These are phyloP conservation scores for Acmispon strigosus DNA, from an alignment of 306 rosid species.

Conservation along the genomic window DNA sequence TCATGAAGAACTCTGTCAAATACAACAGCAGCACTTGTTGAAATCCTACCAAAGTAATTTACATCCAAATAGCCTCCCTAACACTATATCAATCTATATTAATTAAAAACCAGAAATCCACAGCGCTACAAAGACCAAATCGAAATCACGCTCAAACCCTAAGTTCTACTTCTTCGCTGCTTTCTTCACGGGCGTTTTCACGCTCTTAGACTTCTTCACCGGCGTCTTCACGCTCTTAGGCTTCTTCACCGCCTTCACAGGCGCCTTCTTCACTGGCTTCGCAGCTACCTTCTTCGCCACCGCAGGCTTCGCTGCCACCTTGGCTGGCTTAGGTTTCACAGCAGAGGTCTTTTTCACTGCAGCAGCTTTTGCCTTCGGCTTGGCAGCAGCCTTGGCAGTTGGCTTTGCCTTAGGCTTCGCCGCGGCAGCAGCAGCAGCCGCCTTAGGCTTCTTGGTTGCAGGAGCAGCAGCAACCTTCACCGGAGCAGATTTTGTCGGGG, in stretches of 20 bases:
- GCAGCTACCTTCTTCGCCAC: conserved; percentile 7
- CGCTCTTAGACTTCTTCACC: conserved; percentile 30
- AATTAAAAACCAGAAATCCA: neutral
- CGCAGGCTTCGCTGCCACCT: neutral
- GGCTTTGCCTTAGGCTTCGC: neutral
- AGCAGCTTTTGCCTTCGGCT: conserved; percentile 6
- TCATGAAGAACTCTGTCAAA: neutral
- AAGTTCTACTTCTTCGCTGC: conserved; percentile 30
- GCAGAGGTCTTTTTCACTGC: neutral
- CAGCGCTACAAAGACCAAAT: neutral
- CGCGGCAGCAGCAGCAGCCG: neutral
- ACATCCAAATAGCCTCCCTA: neutral
- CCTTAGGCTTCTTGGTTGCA: conserved; percentile 32
- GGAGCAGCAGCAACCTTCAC: conserved; percentile 7
- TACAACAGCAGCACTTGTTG: neutral
- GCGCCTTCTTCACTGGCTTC: conserved; percentile 27
- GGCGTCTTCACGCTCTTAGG: conserved; percentile 16
- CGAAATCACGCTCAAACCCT: neutral
- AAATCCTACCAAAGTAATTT: neutral
- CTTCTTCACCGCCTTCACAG: conserved; percentile 22
- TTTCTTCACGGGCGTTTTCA: conserved; percentile 37
- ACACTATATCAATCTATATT: neutral
- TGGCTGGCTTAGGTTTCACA: conserved; percentile 20
- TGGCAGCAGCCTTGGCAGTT: neutral
- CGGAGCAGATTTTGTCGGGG: conserved; percentile 12